Base-by-base conservation (phyloP, 306 rosid genomes). In the Ammopiptanthus mongolicus region DNA sequence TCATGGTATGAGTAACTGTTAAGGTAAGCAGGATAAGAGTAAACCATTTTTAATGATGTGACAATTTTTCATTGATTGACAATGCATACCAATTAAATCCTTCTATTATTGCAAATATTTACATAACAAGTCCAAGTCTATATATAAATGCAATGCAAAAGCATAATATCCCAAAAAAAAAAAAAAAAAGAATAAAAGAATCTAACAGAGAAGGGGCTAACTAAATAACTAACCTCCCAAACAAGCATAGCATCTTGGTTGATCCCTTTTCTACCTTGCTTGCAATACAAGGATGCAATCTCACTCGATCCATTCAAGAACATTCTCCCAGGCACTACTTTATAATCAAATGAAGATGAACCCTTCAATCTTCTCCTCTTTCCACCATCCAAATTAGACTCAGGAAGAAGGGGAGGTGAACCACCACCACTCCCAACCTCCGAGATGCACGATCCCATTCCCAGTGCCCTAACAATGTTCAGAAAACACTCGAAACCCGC, bases 201-300 rank as follows among this genome's bases (percentile, higher is more conserved):
- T 14, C 12, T 5, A 31, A 73, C 39, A 82, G 56, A 70, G 65
- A 57, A 25, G 42, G 51, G 34, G 25, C 41, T 36, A 36, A 6
- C 36, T 36, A 36, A 6, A 5, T 25, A 5, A 15, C 80, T 60
- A 58, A 94, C 98, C 98, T 94, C 98, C 98, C 98, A 94, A 71
- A 89, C 93, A 84, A 94, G 89, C 96, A 94, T 91, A 31, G 98
- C 94, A 60, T 94, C 98, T 86, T 94, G 98, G 80, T 94, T 94
- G 81, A 84, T 52, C 74, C 98, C 98, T 59, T 94, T 94, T 80
- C 46, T 88, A 41, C 98, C 98, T 69, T 91, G 96, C 88, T 88
- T 88, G 31, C 90, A 87, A 65, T 86, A 91, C 79, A 94, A 72
- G 47, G 95, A 90, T 2, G 93, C 91, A 34, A 82, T 69, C 15